phyloP scores from a whole-genome alignment of 345 rosid genomes.

The Punica granatum region DNA sequence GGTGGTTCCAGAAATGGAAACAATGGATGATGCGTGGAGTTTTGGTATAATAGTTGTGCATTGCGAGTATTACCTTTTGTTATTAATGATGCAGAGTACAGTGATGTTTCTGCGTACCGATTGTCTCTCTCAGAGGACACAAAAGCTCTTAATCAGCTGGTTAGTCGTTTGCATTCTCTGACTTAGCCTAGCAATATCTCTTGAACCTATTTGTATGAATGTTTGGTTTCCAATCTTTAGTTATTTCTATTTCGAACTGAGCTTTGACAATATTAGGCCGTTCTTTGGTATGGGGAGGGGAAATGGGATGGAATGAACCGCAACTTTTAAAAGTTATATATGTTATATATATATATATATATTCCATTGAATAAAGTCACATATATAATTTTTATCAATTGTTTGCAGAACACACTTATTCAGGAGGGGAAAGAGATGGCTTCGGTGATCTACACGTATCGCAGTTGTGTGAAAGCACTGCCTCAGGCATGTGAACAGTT shows the following conservation, averaged over 20 bases:
- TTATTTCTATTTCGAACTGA: neutral
- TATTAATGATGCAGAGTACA: slow-evolving; percentile 90
- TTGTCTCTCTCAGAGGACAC: slow-evolving; percentile 96
- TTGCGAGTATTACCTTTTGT: slow-evolving; percentile 1
- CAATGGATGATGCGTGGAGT: neutral
- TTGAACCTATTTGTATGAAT: neutral
- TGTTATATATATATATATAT: no score
- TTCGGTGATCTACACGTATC: slow-evolving; percentile 90
- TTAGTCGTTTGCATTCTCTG: slow-evolving; percentile 11
- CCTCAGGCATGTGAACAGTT: slow-evolving; percentile 58
- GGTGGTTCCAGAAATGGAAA: slow-evolving; percentile 3
- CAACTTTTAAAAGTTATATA: neutral
- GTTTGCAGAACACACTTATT: slow-evolving; percentile 70
- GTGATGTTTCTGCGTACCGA: slow-evolving; percentile 86
- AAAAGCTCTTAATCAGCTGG: slow-evolving; percentile 97
- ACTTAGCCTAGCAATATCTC: neutral
- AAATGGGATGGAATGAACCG: neutral
- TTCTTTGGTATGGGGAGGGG: neutral
- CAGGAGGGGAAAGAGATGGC: slow-evolving; percentile 98
- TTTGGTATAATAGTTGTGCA: neutral
- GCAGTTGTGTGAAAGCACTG: slow-evolving; percentile 97
- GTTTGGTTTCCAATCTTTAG: neutral
- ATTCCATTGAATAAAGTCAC: no score
- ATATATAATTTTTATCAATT: no score
- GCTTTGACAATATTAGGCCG: neutral